A percentile compares a stretch with the other conserved stretches of the same genome.
Conservation (phyloP, 1,284 basidiomycete species). For the Stereum hirsutum region DNA sequence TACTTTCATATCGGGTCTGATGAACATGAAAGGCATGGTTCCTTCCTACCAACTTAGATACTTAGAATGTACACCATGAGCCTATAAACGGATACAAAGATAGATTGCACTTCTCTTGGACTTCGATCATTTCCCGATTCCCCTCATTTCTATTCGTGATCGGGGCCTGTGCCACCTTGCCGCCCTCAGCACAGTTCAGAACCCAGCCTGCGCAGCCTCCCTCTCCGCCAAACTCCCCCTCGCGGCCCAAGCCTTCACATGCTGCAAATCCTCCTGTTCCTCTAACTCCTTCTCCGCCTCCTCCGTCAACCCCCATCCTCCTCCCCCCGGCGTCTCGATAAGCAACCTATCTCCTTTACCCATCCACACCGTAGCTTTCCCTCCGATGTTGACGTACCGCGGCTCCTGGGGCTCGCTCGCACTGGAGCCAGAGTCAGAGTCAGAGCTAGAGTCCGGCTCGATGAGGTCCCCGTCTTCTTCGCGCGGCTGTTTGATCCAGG, state of each 20-base stretch:
- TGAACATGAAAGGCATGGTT: no score
- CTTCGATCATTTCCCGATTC: no score
- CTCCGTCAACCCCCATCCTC: slow-evolving; percentile 70
- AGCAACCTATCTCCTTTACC: slow-evolving; percentile 75
- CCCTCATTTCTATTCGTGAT: no score
- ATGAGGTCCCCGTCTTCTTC: slow-evolving; percentile 59
- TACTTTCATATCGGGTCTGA: no score
- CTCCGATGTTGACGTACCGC: slow-evolving; percentile 82
- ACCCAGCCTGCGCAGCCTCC: slow-evolving; percentile 59
- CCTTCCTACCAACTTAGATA: no score
- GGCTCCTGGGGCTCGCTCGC: slow-evolving; percentile 21
- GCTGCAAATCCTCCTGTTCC: slow-evolving; percentile 17
- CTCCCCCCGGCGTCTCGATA: slow-evolving; percentile 90
- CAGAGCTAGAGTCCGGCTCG: slow-evolving; percentile 3
- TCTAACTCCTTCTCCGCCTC: slow-evolving; percentile 20
- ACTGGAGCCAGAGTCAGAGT: slow-evolving; percentile 20
- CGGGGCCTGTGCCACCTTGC: no score
- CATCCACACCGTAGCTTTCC: slow-evolving; percentile 86
- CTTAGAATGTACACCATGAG: no score
- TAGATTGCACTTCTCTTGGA: no score
- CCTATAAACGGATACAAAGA: no score
- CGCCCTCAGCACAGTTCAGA: no score
- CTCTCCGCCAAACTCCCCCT: slow-evolving; percentile 69
- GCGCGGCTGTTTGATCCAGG: slow-evolving; percentile 80
- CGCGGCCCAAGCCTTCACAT: slow-evolving; percentile 54